A percentile compares a stretch with the other conserved stretches of the same genome.
phyloP scores from a whole-genome alignment of 768 basidiomycete genomes.

The Lactarius hatsudake region DNA sequence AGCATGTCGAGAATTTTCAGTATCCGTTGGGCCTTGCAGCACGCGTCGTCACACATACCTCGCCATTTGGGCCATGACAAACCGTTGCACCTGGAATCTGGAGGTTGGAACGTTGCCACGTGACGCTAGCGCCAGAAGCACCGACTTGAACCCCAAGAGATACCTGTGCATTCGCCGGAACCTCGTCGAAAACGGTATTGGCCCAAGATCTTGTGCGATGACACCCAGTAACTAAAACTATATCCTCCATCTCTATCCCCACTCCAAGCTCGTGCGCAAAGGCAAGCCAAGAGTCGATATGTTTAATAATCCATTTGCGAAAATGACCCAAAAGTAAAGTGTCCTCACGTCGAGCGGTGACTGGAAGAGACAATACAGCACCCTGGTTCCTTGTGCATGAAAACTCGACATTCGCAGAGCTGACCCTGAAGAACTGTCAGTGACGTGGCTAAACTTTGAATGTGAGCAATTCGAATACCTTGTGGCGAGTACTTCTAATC shows the following conservation, averaged over 20 bases:
- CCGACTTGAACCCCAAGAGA: too few species aligned
- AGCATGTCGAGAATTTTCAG: not conserved
- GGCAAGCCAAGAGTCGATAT: not conserved
- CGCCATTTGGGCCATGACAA: not conserved
- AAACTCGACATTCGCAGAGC: too few species aligned
- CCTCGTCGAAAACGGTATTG: not conserved
- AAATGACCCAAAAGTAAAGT: too few species aligned
- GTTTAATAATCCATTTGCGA: too few species aligned
- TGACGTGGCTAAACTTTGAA: too few species aligned
- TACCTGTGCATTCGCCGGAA: too few species aligned
- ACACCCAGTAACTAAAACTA: not conserved
- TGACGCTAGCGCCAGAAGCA: not conserved
- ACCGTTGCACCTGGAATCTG: not conserved
- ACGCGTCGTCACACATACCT: not conserved
- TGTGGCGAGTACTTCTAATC: too few species aligned
- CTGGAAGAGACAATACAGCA: too few species aligned
- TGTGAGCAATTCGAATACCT: too few species aligned
- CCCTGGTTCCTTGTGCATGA: too few species aligned
- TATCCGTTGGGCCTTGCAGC: not conserved
- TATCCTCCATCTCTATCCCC: not conserved
- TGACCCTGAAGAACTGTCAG: too few species aligned
- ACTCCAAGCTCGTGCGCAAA: not conserved
- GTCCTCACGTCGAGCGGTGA: too few species aligned
- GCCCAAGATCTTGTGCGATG: not conserved
- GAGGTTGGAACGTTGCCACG: not conserved